A percentile compares a stretch with the other conserved stretches of the same genome.
phyloP scores from a whole-genome alignment of 2,329 filamentous ascomycete species.

The Fusarium nanum region DNA sequence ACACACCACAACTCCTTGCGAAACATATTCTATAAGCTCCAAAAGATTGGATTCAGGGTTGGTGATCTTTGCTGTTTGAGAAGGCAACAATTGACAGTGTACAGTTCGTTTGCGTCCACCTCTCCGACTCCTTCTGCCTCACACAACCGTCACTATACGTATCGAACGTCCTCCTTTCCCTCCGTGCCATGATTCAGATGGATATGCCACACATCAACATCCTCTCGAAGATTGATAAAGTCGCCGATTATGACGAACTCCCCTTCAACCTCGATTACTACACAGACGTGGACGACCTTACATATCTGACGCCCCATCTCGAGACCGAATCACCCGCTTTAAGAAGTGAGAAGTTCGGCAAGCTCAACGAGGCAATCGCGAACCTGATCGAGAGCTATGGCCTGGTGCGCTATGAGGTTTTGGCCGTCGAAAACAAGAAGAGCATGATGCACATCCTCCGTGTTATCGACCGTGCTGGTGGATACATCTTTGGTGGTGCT shows the following conservation, averaged over 20 bases:
- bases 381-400: conserved; percentile 90
- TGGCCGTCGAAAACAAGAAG: conserved; percentile 96
- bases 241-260: conserved; percentile 83
- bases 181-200: conserved; percentile 98
- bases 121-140: conserved; percentile 93
- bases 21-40: conserved; percentile 89
- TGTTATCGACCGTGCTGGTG: conserved; percentile 90
- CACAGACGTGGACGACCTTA: conserved; percentile 94
- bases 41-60: conserved; percentile 93
- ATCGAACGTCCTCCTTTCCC: conserved; percentile 89
- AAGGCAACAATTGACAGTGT: conserved; percentile 28
- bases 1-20: conserved; percentile 93
- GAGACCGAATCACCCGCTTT: conserved; percentile 79
- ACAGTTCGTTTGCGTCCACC: conserved; percentile 91
- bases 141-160: conserved; percentile 95
- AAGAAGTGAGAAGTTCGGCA: conserved; percentile 80
- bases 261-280: conserved; percentile 98
- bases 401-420: conserved; percentile 89
- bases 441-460: conserved; percentile 94
- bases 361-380: conserved; percentile 87
- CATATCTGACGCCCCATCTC: conserved; percentile 83
- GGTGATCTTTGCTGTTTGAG: conserved; percentile 48
- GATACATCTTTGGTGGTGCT: conserved; percentile 90
- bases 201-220: conserved; percentile 97
- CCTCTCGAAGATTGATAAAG: conserved; percentile 96